Evolutionary conservation across 2,329 filamentous ascomycete genomes (phyloP).

Genomic region (Monosporascus ibericus): DNA sequence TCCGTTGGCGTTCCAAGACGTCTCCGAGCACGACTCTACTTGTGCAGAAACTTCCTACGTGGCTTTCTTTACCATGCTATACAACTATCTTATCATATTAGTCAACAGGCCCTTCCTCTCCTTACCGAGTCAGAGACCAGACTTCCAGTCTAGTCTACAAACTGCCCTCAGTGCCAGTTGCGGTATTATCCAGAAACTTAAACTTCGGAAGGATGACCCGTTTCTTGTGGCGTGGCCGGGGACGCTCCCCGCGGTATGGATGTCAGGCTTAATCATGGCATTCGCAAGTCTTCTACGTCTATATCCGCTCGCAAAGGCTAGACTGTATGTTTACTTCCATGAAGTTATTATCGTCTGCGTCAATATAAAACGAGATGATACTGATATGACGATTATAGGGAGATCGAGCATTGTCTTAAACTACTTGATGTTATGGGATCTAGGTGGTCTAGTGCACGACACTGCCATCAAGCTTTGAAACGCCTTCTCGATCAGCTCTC

Average conservation of each 20-base stretch:
- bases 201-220: not conserved
- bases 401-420: conserved; percentile 1
- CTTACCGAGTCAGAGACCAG: not conserved
- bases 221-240: conserved; percentile 2
- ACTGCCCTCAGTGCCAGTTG: conserved; percentile 4
- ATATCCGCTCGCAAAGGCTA: conserved; percentile 4
- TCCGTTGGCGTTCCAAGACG: conserved; percentile 3
- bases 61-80: conserved; percentile 3
- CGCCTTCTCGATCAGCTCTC: not conserved
- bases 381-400: not conserved
- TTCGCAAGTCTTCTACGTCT: conserved; percentile 4
- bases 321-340: not conserved
- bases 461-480: conserved; percentile 2
- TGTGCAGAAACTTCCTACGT: not conserved
- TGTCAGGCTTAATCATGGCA: conserved; percentile 3
- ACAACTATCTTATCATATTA: conserved; percentile 5
- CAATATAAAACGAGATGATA: too few relatives aligned
- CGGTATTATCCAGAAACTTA: not conserved
- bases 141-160: conserved; percentile 7
- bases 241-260: conserved; percentile 6
- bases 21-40: not conserved
- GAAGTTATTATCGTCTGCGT: too few relatives aligned
- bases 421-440: conserved; percentile 1
- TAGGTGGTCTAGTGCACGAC: conserved; percentile 3
- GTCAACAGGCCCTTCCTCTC: conserved; percentile 8